Evolutionary conservation across 371 early-diverging fungal genomes (phyloP), one percentile per base, ranked within the genome.

Genomic region (Rhizopus sp.): DNA sequence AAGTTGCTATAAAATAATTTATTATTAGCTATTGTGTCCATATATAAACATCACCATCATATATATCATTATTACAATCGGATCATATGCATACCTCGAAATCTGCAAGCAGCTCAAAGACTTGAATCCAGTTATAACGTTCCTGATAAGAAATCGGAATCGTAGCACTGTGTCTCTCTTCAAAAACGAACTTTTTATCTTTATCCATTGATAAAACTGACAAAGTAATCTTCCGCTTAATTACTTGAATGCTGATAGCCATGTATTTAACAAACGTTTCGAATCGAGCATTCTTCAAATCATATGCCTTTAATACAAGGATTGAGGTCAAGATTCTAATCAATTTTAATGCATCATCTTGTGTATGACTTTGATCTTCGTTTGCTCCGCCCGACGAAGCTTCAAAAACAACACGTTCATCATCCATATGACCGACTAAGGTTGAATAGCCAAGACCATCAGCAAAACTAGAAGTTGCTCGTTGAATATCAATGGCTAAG

Each of bases 391-490:
- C 56, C 29, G 37, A 51, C 7, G 57, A 57, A 32, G 57, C 57
- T 48, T 62, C 62, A 56, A 62, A 62, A 17, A 62, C 53, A 38
- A 62, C 42, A 48, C 57, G 47, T 48, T 57, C 53, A 41, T 57
- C 49, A 62, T 62, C 62, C 56, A 62, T 45, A 53, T 57, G 48
- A n/a, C 57, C 52, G 30, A 62, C 48, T 41, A 56, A 56, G 2
- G 57, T 62, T 23, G 57, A 56, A 48, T 62, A 57, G 5, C 53
- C 56, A 46, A 53, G 50, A 48, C 53, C 57, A 56, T 62, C 62
- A 39, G 62, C 46, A 52, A 46, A 62, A 47, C 62, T 62, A 30
- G 55, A 51, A 31, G 51, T 45, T 50, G 62, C 47, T 46, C 47
- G 33, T 54, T 62, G 62, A 39, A 56, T 51, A 47, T 56, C 52